Evolutionary conservation across 2,329 filamentous ascomycete genomes (phyloP), one percentile per base, ranked within the genome.

Genomic region (Endothia cerciana): DNA sequence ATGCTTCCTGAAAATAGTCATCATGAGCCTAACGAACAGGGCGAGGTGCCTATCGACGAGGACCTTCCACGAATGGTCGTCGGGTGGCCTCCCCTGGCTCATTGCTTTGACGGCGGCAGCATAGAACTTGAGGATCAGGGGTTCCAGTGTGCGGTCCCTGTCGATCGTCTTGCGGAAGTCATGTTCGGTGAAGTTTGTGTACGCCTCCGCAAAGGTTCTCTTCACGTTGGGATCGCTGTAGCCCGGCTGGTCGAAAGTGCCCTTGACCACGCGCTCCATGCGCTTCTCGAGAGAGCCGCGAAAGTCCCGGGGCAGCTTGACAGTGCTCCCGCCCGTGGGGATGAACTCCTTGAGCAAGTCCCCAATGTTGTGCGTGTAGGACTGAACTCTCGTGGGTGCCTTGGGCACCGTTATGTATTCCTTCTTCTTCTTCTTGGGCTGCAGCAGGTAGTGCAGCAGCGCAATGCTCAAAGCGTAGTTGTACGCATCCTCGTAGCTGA

Each of bases 1-100:
- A 71, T 95, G 88, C 70, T 93, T 91, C 72, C 90, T 91, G 70
- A 98, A 80, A 25, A 93, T 92, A 70, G 88, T 87, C 72, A 88
- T 89, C 72, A 97, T 87, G 60, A 99, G 84, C 59, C 95, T 89
- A 70, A 99, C 90, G 75, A 99, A 99, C 67, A 99, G 86, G 60
- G 95, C 95, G 65, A 98, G 89, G 77, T 99, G 95, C 63, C 94
- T 88, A 77, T 99, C 95, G 22, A 97, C 93, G 79, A 98, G 88
- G 66, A 91, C 82, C 79, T 95, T 97, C 91, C 93, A 97, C 62
- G 87, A 87, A 75, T 97, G 93, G 76, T 98, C 94, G 57, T 91
- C 91, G 0, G 88, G 84, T 0, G 86, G 78, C 77, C 91, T 91
- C 62, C 90, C 86, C 76, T 92, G 72, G 72, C 92, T 77, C 73